Evolutionary conservation across 345 rosid species (phyloP).

Genomic region (Citrus sinensis): DVS_A1.0 CM039163.1:5340001-5340500

Average conservation of each 20-base stretch:
- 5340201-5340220: not conserved
- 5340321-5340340: conserved; percentile 20
- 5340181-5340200: not conserved
- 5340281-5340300: conserved; percentile 23
- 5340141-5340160: not conserved
- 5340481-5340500: conserved; percentile 7
- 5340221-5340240: not conserved
- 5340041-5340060: not conserved
- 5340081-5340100: not conserved
- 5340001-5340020: not conserved
- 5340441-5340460: conserved; percentile 47
- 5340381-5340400: conserved; percentile 16
- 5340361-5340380: conserved; percentile 28
- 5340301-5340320: conserved; percentile 21
- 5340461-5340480: conserved; percentile 22
- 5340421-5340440: conserved; percentile 36
- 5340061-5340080: not conserved
- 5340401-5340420: conserved; percentile 26
- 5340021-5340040: not conserved
- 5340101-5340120: not conserved
- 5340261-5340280: not conserved
- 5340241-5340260: not conserved
- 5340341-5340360: conserved; percentile 29
- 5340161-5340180: not conserved
- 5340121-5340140: not conserved